phyloP scores from a whole-genome alignment of 352 stramenopile genomes.

The Elongisporangium anandrum region DNA sequence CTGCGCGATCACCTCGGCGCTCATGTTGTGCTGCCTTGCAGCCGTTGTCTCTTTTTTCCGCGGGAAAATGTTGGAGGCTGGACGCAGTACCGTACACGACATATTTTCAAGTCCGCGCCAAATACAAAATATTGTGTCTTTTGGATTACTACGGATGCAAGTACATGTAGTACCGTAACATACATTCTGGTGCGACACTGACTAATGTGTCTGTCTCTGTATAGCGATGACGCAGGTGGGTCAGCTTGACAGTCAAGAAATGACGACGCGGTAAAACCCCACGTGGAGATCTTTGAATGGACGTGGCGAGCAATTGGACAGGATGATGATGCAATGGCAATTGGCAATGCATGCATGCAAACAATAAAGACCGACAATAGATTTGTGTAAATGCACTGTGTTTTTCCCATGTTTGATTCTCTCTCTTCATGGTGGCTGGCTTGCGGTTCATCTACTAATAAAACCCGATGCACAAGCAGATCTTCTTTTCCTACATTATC shows the following conservation, averaged over 20 bases:
- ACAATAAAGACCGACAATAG: too few relatives aligned
- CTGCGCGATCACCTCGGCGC: constrained; percentile 4
- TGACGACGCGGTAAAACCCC: neutral
- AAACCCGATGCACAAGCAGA: neutral
- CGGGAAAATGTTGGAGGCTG: neutral
- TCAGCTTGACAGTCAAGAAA: neutral
- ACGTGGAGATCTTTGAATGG: neutral
- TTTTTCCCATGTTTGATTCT: neutral
- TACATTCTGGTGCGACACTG: neutral
- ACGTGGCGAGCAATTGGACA: neutral
- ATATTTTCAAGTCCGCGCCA: neutral
- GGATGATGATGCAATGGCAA: neutral
- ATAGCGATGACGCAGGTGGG: neutral
- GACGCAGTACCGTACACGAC: neutral
- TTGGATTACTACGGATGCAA: too few relatives aligned
- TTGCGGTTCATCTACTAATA: neutral
- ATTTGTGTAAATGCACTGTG: neutral
- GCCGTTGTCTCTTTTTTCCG: neutral
- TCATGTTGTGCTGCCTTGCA: neutral
- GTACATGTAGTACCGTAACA: neutral
- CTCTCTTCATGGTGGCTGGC: neutral
- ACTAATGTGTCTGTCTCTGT: neutral
- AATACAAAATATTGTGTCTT: neutral
- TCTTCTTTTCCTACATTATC: neutral
- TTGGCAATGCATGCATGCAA: neutral